Evolutionary conservation across 2,329 filamentous ascomycete genomes (phyloP).

Genomic region (Aspergillus viridinutans): DNA sequence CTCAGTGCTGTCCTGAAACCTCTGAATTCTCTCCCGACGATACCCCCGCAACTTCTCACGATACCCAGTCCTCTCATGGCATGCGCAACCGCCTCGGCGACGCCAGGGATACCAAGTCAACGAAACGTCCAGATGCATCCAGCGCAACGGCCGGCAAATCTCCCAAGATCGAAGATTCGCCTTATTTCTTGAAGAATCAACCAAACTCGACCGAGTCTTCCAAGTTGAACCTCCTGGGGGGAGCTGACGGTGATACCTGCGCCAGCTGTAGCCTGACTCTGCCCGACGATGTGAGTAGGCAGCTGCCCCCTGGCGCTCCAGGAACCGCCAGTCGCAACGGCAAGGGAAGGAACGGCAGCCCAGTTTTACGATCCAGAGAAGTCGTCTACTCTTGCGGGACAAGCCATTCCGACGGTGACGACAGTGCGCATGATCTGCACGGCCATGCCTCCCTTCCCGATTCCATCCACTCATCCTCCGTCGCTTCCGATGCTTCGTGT

Average conservation of each 20-base stretch:
- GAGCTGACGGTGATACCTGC: constrained; percentile 50
- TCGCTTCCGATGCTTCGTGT: constrained; percentile 43
- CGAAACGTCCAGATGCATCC: constrained; percentile 10
- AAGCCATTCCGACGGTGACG: constrained; percentile 33
- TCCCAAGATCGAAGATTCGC: constrained; percentile 46
- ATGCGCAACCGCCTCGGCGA: constrained; percentile 12
- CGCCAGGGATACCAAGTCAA: constrained; percentile 13
- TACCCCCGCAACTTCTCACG: constrained; percentile 34
- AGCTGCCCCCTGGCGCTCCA: constrained; percentile 51
- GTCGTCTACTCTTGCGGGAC: constrained; percentile 50
- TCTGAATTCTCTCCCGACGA: constrained; percentile 39
- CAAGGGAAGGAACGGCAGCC: constrained; percentile 49
- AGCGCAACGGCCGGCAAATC: constrained; percentile 17
- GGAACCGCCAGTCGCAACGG: constrained; percentile 48
- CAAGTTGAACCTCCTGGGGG: constrained; percentile 39
- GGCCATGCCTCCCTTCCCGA: constrained; percentile 35
- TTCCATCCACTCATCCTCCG: constrained; percentile 38
- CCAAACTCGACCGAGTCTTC: constrained; percentile 42
- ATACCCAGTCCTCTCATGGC: constrained; percentile 24
- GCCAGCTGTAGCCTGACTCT: constrained; percentile 56
- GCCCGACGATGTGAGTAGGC: constrained; percentile 51
- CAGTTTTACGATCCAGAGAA: constrained; percentile 53
- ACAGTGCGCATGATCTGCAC: constrained; percentile 32
- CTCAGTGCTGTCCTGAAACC: constrained; percentile 46
- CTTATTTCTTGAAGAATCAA: constrained; percentile 46